Conservation (phyloP, 2,329 filamentous ascomycete species). For the Rhynchosporium graminicola region DNA sequence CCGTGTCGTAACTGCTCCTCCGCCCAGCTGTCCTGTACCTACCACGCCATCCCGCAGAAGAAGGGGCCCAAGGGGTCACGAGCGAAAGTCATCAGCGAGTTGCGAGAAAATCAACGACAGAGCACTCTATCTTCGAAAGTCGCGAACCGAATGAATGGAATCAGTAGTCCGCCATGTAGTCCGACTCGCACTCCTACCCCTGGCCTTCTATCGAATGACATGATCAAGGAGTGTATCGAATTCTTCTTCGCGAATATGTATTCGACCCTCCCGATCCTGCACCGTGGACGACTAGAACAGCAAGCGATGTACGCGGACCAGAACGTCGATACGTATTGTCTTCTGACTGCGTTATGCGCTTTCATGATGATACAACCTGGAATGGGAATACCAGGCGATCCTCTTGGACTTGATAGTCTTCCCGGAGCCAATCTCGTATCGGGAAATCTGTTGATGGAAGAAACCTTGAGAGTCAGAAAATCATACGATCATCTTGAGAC, state of each 20-base stretch:
- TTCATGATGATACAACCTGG: slow-evolving; percentile 71
- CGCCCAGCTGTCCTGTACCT: slow-evolving; percentile 68
- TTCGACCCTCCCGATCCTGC: slow-evolving; percentile 61
- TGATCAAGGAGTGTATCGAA: slow-evolving; percentile 65
- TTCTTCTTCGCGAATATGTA: slow-evolving; percentile 72
- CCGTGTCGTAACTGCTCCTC: slow-evolving; percentile 72
- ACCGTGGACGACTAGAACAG: slow-evolving; percentile 58
- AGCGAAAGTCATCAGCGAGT: slow-evolving; percentile 74
- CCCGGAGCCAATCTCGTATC: slow-evolving; percentile 61
- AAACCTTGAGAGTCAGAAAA: slow-evolving; percentile 64
- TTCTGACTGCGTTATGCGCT: slow-evolving; percentile 64
- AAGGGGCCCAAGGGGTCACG: slow-evolving; percentile 74
- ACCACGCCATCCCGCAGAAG: slow-evolving; percentile 74
- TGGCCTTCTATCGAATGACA: slow-evolving; percentile 60
- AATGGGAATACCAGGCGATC: slow-evolving; percentile 62
- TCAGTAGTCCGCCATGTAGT: slow-evolving; percentile 50
- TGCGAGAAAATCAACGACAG: slow-evolving; percentile 68
- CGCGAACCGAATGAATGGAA: slow-evolving; percentile 60
- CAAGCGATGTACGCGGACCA: slow-evolving; percentile 62
- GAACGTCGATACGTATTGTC: slow-evolving; percentile 63
- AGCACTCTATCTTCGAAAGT: slow-evolving; percentile 63
- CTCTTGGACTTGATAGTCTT: slow-evolving; percentile 56
- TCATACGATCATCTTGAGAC: slow-evolving; percentile 60
- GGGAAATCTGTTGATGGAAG: slow-evolving; percentile 66
- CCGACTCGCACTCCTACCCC: slow-evolving; percentile 56